These are phyloP conservation scores for Selaginella tamariscina DNA, from an alignment of 75 land plant genomes.

Conservation along the genomic window DNA sequence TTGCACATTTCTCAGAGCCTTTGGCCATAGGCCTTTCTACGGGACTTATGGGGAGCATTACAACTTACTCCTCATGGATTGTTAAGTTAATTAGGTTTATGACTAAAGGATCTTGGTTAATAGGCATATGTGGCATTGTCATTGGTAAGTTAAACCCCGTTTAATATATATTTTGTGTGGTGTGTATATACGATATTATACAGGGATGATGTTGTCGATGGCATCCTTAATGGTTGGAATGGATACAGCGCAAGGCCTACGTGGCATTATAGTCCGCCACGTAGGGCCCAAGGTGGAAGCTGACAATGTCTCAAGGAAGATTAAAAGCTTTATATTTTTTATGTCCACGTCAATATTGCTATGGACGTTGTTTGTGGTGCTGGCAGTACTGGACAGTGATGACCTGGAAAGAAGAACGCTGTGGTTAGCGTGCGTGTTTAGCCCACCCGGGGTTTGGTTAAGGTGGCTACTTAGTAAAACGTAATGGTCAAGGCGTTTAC, in stretches of 20 bases:
- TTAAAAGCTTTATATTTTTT: constrained; percentile 21
- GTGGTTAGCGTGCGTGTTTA: constrained; percentile 70
- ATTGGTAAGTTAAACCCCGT: constrained; percentile 34
- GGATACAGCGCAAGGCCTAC: constrained; percentile 21
- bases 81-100: constrained; percentile 51
- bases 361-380: constrained; percentile 33
- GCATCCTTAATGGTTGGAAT: constrained; percentile 31
- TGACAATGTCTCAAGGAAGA: background rate
- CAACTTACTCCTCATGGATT: constrained; percentile 75
- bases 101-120: constrained; percentile 44
- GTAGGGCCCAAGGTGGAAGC: background rate
- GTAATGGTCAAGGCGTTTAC: constrained; percentile 60
- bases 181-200: background rate
- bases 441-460: constrained; percentile 73
- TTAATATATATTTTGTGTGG: background rate
- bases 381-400: constrained; percentile 20
- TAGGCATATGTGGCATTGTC: constrained; percentile 38
- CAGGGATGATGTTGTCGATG: constrained; percentile 27
- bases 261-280: background rate
- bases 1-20: constrained; percentile 41
- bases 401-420: constrained; percentile 19
- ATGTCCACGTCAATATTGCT: constrained; percentile 19
- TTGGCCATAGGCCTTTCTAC: constrained; percentile 72
- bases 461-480: constrained; percentile 63
- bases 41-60: constrained; percentile 85